Percentiles rank a stretch among this genome's conserved stretches.
These are phyloP conservation scores for Yamadazyma laniorum DNA, from an alignment of 805 yeast species.

Conservation along the genomic window DNA sequence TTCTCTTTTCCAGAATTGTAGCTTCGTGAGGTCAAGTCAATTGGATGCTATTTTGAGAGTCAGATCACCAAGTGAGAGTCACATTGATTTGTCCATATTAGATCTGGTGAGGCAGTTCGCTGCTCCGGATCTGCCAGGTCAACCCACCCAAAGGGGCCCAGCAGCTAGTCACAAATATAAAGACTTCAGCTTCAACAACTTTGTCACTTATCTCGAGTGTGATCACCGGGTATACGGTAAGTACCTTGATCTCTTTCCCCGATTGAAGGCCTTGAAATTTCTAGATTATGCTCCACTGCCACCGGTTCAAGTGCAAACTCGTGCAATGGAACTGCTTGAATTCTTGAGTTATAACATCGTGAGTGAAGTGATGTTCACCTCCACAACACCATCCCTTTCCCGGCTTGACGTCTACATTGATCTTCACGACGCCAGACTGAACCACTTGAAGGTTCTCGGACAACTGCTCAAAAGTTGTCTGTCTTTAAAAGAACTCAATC, in stretches of 20 bases:
- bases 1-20: conserved; percentile 19
- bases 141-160: no score
- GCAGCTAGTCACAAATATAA: no score
- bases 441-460: background rate
- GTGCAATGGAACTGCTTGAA: background rate
- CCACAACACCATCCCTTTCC: background rate
- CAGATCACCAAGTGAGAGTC: no score
- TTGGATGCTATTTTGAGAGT: conserved; percentile 23
- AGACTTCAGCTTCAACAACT: conserved; percentile 20
- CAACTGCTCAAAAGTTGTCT: background rate
- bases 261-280: background rate
- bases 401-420: background rate
- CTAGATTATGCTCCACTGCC: background rate
- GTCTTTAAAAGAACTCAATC: conserved; percentile 6
- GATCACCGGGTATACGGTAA: background rate
- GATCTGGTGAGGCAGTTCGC: no score
- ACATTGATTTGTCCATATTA: no score
- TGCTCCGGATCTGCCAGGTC: no score
- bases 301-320: background rate
- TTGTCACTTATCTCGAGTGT: background rate
- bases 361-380: background rate
- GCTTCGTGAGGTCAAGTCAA: conserved; percentile 27
- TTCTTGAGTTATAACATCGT: background rate
- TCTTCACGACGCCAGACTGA: background rate
- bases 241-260: background rate